These are phyloP conservation scores for Rhododendron ferrugineum DNA, from an alignment of 148 eudicot genomes.

Conservation along the genomic window DNA sequence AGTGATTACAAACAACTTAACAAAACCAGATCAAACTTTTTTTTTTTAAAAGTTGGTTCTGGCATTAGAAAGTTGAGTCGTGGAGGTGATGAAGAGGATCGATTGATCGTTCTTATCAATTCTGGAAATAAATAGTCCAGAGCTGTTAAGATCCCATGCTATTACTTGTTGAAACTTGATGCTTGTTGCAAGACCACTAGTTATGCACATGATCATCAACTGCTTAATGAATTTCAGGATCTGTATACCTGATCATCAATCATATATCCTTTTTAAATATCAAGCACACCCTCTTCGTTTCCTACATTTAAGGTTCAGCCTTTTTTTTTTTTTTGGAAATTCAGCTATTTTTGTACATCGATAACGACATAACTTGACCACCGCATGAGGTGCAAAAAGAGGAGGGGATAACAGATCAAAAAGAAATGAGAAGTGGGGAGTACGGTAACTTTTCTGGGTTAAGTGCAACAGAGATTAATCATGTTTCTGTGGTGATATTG, in stretches of 20 bases:
- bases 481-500: background rate
- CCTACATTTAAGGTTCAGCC: background rate
- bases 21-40: background rate
- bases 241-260: background rate
- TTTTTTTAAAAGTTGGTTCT: background rate
- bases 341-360: background rate
- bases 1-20: background rate
- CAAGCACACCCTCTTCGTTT: background rate
- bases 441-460: background rate
- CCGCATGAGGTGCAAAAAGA: background rate
- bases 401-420: background rate
- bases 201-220: background rate
- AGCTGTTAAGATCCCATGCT: background rate
- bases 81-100: background rate
- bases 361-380: background rate
- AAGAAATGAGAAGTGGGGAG: background rate
- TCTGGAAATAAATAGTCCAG: background rate
- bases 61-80: constrained; percentile 1
- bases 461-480: background rate
- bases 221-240: background rate
- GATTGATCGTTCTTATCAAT: background rate
- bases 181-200: background rate
- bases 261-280: background rate
- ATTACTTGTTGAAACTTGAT: background rate
- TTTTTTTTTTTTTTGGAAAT: background rate